These are phyloP conservation scores for Sphagnum contortum DNA, from an alignment of 225 moss, liverwort and hornwort genomes.

Conservation along the genomic window DNA sequence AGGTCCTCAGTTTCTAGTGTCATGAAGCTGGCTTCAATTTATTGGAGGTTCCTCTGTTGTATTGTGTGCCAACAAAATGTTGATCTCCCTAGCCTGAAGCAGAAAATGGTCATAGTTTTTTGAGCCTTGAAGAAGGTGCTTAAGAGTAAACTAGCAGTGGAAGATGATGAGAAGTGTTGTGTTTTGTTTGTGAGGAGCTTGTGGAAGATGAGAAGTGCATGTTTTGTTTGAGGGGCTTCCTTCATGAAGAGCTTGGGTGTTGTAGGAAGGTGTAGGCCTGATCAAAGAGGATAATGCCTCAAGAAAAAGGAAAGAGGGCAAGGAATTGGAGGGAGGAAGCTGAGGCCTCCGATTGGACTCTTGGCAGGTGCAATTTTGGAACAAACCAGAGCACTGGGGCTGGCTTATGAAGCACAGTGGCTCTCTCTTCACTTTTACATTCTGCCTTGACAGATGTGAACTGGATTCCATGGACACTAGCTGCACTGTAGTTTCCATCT, in stretches of 20 bases:
- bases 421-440: neutral
- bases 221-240: neutral
- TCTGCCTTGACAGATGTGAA: neutral
- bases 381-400: conserved; percentile 68
- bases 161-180: too few relatives aligned
- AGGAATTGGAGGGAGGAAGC: too few relatives aligned
- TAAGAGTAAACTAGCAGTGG: neutral
- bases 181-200: too few relatives aligned
- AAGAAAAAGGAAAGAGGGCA: too few relatives aligned
- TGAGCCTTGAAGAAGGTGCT: neutral
- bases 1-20: too few relatives aligned
- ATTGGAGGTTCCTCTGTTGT: too few relatives aligned
- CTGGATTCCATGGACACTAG: neutral
- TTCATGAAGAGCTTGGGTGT: neutral
- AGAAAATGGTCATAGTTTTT: neutral
- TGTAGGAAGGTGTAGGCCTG: neutral
- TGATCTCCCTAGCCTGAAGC: neutral
- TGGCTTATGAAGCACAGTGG: conserved; percentile 95
- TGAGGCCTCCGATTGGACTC: neutral
- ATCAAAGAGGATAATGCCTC: too few relatives aligned
- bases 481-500: too few relatives aligned
- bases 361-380: conserved; percentile 73
- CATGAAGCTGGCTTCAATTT: too few relatives aligned
- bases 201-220: neutral
- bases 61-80: too few relatives aligned